Percentiles rank a stretch among this genome's conserved stretches.
Evolutionary conservation across 306 rosid genomes (phyloP).

Genomic region (Citrullus colocynthis): DNA sequence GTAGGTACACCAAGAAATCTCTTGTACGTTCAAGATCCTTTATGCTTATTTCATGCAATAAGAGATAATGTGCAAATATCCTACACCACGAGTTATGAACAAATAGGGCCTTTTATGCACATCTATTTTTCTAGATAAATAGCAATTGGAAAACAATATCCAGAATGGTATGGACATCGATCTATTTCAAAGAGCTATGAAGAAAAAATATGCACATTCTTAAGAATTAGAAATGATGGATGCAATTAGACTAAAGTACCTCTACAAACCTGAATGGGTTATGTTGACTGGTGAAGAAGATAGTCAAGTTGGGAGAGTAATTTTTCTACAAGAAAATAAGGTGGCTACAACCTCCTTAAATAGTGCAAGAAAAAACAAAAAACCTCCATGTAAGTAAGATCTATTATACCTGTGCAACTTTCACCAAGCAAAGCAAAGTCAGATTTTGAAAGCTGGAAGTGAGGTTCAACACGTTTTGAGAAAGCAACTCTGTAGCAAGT

Average conservation of each 20-base stretch:
- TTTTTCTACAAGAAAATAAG: slow-evolving; percentile 7
- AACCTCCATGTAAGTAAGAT: neutral
- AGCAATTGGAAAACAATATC: neutral
- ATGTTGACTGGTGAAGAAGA: neutral
- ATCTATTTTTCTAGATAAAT: neutral
- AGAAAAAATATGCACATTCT: neutral
- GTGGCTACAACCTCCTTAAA: slow-evolving; percentile 8
- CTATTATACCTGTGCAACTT: neutral
- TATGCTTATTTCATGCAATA: neutral
- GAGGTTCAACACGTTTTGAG: slow-evolving; percentile 20
- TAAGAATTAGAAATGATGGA: neutral
- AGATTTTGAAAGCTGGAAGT: slow-evolving; percentile 8
- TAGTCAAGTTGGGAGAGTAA: neutral
- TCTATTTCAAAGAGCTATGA: neutral
- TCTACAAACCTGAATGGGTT: neutral
- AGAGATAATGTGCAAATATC: neutral
- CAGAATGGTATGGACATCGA: neutral
- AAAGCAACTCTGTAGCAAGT: slow-evolving; percentile 9
- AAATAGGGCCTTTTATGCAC: neutral
- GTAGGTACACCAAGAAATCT: neutral
- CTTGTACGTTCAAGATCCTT: neutral
- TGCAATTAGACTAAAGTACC: neutral
- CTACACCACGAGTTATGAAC: neutral
- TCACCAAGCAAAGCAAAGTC: slow-evolving; percentile 19
- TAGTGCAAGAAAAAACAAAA: slow-evolving; percentile 2